Evolutionary conservation across 2,329 filamentous ascomycete genomes (phyloP), one percentile per base, ranked within the genome.

Genomic region (Teratosphaeria gauchensis): DNA sequence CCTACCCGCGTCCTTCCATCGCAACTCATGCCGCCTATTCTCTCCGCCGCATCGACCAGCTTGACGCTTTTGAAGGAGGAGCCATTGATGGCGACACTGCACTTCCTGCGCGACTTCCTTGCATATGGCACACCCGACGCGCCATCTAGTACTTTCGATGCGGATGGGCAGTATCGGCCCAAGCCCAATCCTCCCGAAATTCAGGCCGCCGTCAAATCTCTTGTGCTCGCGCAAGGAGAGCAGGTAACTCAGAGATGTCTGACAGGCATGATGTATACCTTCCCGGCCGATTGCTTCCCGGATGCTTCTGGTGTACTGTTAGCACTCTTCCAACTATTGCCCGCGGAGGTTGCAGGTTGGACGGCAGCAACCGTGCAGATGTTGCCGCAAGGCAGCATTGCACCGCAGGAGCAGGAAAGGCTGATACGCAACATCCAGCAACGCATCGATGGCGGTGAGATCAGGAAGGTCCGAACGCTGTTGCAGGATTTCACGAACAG

Each of bases 251-350:
- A 96, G 74, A 88, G 92, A 63, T 86, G 95, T 59, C 81, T 99
- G 77, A 94, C 92, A 1, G 94, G 94, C 61, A 95, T 99, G 92
- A 97, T 99, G 92, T 96, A 96, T 72, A 95, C 88, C 0, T 99
- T 99, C 76, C 95, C 94, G 0, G 84, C 89, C 51, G 94, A 97
- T 73, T 96, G 92, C 75, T 95, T 97, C 70, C 87, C 92, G 0
- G 94, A 99, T 71, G 92, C 91, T 16, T 96, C 90, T 54, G 92
- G 91, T 4, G 90, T 96, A n/a, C 77, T 99, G 56, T 84, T 99
- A 61, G 86, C 87, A 3, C 80, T 97, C 63, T 96, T 99, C 71
- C 88, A 96, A 72, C 78, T 97, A 48, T 79, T 95, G 69, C 94
- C 94, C 0, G 79, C 84, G 57, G 83, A 94, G 69, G 90, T 91